Conservation (phyloP, 1,139 yeast genomes). For the Taphrina populina region DNA sequence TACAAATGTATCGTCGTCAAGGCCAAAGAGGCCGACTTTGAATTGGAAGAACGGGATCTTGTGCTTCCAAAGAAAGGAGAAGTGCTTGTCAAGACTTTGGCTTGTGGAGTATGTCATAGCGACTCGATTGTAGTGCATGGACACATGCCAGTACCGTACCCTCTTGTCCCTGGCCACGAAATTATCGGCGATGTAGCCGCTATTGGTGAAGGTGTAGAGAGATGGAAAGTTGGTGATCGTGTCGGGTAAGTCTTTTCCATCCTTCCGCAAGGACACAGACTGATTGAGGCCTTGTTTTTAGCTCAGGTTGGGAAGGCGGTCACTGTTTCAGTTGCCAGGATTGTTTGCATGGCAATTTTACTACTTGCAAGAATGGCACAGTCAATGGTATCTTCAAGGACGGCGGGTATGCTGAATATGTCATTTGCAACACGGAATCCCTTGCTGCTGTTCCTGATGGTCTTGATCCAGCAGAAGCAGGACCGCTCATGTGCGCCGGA, state of each 20-base stretch:
- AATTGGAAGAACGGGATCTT: constrained; percentile 54
- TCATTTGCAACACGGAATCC: constrained; percentile 18
- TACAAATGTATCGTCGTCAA: constrained; percentile 13
- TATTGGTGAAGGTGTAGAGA: constrained; percentile 59
- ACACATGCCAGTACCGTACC: constrained; percentile 57
- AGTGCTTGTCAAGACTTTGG: constrained; percentile 60
- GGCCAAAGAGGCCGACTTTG: constrained; percentile 23
- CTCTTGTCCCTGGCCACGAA: constrained; percentile 55
- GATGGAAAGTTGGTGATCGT: constrained; percentile 70
- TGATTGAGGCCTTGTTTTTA: background rate
- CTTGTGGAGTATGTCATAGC: constrained; percentile 68
- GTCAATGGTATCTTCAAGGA: constrained; percentile 23
- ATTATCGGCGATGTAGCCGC: constrained; percentile 57
- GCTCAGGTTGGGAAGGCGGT: constrained; percentile 43
- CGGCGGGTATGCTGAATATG: constrained; percentile 27
- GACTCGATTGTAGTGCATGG: constrained; percentile 73
- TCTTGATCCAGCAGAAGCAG: constrained; percentile 49
- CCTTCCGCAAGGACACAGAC: too few species aligned
- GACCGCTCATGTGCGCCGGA: constrained; percentile 49
- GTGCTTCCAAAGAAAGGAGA: constrained; percentile 61
- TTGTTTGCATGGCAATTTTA: constrained; percentile 17
- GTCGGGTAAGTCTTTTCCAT: constrained; percentile 52
- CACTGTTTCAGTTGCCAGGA: constrained; percentile 16
- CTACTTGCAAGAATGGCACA: constrained; percentile 21
- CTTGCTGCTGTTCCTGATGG: constrained; percentile 42